Conservation (phyloP, 768 basidiomycete genomes). For the Myochromella boudieri region DNA sequence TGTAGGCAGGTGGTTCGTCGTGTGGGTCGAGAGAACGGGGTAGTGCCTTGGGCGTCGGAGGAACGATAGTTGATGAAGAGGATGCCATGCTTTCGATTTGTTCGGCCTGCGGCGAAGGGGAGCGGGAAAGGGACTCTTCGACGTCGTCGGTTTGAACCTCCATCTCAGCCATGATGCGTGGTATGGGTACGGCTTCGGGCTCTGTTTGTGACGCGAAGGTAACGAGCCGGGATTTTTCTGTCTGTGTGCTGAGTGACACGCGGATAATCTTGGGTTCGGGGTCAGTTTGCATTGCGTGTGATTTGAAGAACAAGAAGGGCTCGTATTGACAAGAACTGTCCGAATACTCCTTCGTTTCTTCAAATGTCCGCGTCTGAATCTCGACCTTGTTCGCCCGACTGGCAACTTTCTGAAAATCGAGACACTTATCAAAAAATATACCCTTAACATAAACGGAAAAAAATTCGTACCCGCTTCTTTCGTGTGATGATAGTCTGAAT, state of each 20-base stretch:
- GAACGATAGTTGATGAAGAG: slow-evolving; percentile 71
- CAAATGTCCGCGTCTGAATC: slow-evolving; percentile 40
- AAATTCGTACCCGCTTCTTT: slow-evolving; percentile 60
- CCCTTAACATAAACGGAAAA: slow-evolving; percentile 7
- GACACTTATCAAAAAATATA: slow-evolving; percentile 10
- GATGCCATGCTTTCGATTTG: slow-evolving; percentile 59
- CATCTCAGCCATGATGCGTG: slow-evolving; percentile 46
- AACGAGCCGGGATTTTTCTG: slow-evolving; percentile 38
- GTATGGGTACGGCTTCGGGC: slow-evolving; percentile 32
- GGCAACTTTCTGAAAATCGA: slow-evolving; percentile 57
- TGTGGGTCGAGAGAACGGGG: slow-evolving; percentile 30
- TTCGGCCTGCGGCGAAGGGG: slow-evolving; percentile 46
- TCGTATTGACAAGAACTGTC: slow-evolving; percentile 77
- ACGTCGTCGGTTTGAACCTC: slow-evolving; percentile 64
- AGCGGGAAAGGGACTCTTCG: slow-evolving; percentile 39
- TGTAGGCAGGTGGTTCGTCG: slow-evolving; percentile 77
- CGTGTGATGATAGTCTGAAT: slow-evolving; percentile 89
- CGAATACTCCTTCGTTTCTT: slow-evolving; percentile 73
- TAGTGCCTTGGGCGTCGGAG: slow-evolving; percentile 64
- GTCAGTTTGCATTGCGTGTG: slow-evolving; percentile 60
- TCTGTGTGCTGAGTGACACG: slow-evolving; percentile 55
- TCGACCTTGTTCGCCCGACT: slow-evolving; percentile 55
- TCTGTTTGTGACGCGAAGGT: slow-evolving; percentile 32
- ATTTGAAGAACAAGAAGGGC: slow-evolving; percentile 45
- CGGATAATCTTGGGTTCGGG: slow-evolving; percentile 49